Evolutionary conservation across 441 rosid species (phyloP).

Genomic region (Macaranga tanarius): DNA sequence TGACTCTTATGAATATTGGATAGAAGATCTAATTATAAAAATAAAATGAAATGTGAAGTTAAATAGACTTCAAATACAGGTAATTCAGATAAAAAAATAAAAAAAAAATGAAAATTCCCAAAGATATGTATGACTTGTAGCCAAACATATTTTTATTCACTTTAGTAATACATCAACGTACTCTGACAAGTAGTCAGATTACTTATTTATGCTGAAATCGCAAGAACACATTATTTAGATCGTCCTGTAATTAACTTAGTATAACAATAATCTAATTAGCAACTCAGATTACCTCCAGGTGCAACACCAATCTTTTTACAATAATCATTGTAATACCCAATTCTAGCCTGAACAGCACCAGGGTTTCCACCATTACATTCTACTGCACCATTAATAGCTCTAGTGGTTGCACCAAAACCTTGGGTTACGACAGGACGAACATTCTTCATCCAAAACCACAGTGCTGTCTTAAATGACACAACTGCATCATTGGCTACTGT

Average conservation of each 20-base stretch:
- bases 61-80: too few species aligned
- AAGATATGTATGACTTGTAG: too few species aligned
- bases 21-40: too few species aligned
- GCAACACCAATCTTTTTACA: slow-evolving; percentile 46
- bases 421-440: slow-evolving; percentile 39
- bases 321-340: slow-evolving; percentile 41
- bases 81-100: too few species aligned
- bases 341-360: slow-evolving; percentile 34
- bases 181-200: too few species aligned
- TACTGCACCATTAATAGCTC: slow-evolving; percentile 45
- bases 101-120: too few species aligned
- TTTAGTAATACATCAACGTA: too few species aligned
- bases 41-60: too few species aligned
- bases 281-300: slow-evolving; percentile 30
- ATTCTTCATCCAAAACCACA: slow-evolving; percentile 53
- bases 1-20: too few species aligned
- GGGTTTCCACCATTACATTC: slow-evolving; percentile 45
- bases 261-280: slow-evolving; percentile 15
- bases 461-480: slow-evolving; percentile 47
- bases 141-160: background rate
- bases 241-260: too few species aligned
- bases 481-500: slow-evolving; percentile 27
- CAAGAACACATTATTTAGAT: too few species aligned
- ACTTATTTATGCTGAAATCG: too few species aligned
- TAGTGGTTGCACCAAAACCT: slow-evolving; percentile 55